Evolutionary conservation across 805 yeast species (phyloP), one percentile per base, ranked within the genome.

Genomic region (Yarrowia sp.): DNA sequence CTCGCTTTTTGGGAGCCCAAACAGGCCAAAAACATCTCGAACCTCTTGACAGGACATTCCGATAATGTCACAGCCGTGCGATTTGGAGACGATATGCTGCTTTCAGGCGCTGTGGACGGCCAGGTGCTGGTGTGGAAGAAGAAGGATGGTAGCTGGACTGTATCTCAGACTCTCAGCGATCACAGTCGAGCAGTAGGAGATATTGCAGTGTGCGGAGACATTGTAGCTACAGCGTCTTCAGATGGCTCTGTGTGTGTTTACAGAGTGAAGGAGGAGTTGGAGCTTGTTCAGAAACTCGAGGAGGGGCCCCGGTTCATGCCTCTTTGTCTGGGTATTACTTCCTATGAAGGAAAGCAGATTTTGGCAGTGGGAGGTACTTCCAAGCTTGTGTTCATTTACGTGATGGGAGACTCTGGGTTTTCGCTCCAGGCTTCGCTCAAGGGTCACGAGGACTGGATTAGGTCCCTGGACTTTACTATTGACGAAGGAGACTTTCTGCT

Each of bases 371-470:
- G 79, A 9, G 80, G 80, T 2, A 76, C 80, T 1, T 70, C 73
- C 15, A 75, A 83, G 10, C 74, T 76, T 39, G 73, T 93, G 6
- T 86, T 82, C 69, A 81, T 91, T 5, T 86, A 85, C 14, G 42
- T 76, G 13, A 63, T 69, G 7, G 40, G 67, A 13, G 42, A 77
- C 14, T 49, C 61, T 2, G 68, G 71, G 13, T 78, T 82, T 49
- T 65, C 72, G 9, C 79, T 79, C 66, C 80, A 82, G 38, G 89
- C 92, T 0, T 79, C 79, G 9, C 77, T 95, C 40, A 83, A 87
- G 34, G 99, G 99, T 5, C 99, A 95, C 76, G 99, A 95, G 77
- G 97, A 93, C 77, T 95, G 99, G 99, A 85, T 95, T 63, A 89
- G 90, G 74, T 83, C 91, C 14, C 78, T 95, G 38, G 83, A 87